A percentile compares a stretch with the other conserved stretches of the same genome.
Conservation (phyloP, 2,329 filamentous ascomycete genomes). For the Trichoderma endophyticum region DNA sequence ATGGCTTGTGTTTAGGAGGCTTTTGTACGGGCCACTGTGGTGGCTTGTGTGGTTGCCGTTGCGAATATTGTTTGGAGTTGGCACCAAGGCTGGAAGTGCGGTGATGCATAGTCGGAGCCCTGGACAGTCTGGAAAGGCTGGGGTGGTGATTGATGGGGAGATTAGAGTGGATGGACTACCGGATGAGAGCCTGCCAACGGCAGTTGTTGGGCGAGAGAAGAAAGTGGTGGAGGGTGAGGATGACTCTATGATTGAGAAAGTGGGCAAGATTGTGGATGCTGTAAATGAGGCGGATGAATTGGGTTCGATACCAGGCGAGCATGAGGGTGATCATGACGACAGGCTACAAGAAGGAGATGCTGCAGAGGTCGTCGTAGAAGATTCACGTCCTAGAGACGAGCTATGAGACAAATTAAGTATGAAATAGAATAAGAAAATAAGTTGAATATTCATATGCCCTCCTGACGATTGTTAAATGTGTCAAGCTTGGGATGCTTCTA, state of each 20-base stretch:
- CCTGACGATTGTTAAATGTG: constrained; percentile 7
- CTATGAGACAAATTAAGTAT: neutral
- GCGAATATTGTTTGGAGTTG: constrained; percentile 60
- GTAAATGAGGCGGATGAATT: constrained; percentile 36
- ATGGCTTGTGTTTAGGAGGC: constrained; percentile 82
- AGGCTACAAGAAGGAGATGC: constrained; percentile 19
- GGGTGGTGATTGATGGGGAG: constrained; percentile 28
- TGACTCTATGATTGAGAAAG: constrained; percentile 48
- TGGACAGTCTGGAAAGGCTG: constrained; percentile 26
- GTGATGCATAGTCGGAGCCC: constrained; percentile 35
- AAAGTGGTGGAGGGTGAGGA: constrained; percentile 27
- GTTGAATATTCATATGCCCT: neutral
- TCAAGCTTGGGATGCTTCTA: neutral
- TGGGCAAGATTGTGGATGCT: constrained; percentile 53
- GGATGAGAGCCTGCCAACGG: constrained; percentile 48
- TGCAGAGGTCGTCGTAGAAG: constrained; percentile 25
- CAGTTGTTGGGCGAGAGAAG: constrained; percentile 39
- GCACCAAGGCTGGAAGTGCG: constrained; percentile 53
- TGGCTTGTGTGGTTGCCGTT: constrained; percentile 84
- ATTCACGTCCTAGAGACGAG: constrained; percentile 34
- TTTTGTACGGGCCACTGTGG: constrained; percentile 86
- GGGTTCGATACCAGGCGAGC: constrained; percentile 22
- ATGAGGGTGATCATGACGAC: constrained; percentile 15
- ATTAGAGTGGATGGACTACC: constrained; percentile 36
- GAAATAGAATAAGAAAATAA: neutral